Evolutionary conservation across 139 green algal species (phyloP), one percentile per base, ranked within the genome.

Genomic region (Yamagishiella unicocca): DNA sequence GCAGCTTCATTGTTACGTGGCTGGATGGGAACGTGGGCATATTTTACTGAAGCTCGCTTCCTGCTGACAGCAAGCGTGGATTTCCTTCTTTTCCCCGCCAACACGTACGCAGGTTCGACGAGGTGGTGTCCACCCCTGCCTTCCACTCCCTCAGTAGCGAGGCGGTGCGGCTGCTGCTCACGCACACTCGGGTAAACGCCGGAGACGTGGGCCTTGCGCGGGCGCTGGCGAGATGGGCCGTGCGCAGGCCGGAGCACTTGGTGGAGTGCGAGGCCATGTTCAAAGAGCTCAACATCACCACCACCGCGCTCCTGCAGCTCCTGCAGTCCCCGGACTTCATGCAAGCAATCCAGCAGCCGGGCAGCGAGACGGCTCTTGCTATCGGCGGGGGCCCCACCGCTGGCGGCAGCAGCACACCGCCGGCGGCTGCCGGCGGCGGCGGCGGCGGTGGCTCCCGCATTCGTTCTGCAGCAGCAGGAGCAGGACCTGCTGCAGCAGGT

Each of bases 221-320:
- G 1, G 80, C 80, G 43, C 80, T 86, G 64, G 80, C 80, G 27
- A 62, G 80, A n/a, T 86, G 80, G 80, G 80, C 80, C 21, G 80
- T 86, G 21, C 43, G 27, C 0, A 27, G 53, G n/a, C 80, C 62
- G 3, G 80, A 86, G n/a, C 64, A 67, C 40, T 43, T 86, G 64
- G 31, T 43, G 1, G 80, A 86, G 19, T 86, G 80, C 80, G 80
- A 86, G 45, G 45, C 62, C 4, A n/a, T 86, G 45, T 77, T 86
- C 43, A 50, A 86, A 64, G 80, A 86, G 43, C 64, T 86, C 29
- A 86, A 86, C n/a, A 43, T 86, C 31, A 77, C 43, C 43, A 27
- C 80, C 31, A 54, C 43, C 0, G 62, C 67, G n/a, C 80, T 86
- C 62, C 80, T 86, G 62, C 80, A 86, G 80, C 80, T 86, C n/a